Conservation (phyloP, 345 rosid genomes). For the Dipteronia sinensis region DNA sequence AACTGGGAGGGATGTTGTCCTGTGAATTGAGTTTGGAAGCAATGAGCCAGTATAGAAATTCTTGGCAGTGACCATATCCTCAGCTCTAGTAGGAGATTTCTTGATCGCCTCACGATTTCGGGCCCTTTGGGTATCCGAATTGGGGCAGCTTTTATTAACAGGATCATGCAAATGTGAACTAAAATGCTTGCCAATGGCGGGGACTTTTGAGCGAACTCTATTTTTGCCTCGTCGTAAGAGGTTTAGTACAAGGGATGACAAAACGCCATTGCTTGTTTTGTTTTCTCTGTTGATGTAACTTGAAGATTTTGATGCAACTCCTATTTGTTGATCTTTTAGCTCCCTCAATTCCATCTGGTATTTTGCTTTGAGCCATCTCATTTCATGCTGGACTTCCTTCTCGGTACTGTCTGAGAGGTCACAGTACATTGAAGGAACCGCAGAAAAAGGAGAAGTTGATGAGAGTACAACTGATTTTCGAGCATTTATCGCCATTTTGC, state of each 20-base stretch:
- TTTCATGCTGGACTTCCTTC: constrained; percentile 50
- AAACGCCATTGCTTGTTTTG: constrained; percentile 18
- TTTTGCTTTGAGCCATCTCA: constrained; percentile 73
- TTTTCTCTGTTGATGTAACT: constrained; percentile 27
- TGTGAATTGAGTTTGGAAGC: constrained; percentile 54
- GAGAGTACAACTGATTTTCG: constrained; percentile 32
- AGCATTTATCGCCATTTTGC: constrained; percentile 23
- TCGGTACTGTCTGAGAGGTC: constrained; percentile 42
- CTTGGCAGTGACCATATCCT: constrained; percentile 30
- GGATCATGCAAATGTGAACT: constrained; percentile 18
- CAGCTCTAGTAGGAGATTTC: constrained; percentile 28
- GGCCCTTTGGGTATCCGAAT: constrained; percentile 34
- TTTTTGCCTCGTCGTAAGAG: constrained; percentile 24
- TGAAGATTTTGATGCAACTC: constrained; percentile 29
- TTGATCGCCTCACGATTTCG: constrained; percentile 28
- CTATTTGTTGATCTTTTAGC: constrained; percentile 53
- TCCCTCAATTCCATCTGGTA: constrained; percentile 57
- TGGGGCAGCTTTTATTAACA: constrained; percentile 32
- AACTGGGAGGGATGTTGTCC: constrained; percentile 70
- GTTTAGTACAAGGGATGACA: constrained; percentile 13
- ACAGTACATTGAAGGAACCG: constrained; percentile 22
- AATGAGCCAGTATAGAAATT: constrained; percentile 38
- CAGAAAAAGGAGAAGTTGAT: constrained; percentile 38
- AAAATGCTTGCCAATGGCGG: constrained; percentile 15
- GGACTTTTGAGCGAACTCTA: constrained; percentile 13